Percentiles rank a stretch among this genome's conserved stretches.
These are phyloP conservation scores for Ambrosia hybrid DNA, from an alignment of 140 eudicot genomes.

Conservation along the genomic window DNA sequence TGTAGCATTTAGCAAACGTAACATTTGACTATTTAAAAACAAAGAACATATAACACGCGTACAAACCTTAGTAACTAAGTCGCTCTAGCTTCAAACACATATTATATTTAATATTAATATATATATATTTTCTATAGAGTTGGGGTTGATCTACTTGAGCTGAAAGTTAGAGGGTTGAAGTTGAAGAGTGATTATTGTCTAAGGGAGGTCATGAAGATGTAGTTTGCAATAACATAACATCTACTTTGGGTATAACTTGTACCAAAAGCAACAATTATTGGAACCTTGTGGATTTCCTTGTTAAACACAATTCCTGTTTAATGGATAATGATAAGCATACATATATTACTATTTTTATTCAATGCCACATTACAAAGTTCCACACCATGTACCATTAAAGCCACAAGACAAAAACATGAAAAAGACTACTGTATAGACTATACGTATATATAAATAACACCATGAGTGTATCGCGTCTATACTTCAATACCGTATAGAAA, in stretches of 20 bases:
- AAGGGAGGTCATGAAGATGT: constrained; percentile 23
- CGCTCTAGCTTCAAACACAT: not conserved
- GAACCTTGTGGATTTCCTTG: constrained; percentile 5
- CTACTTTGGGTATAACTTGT: constrained; percentile 33
- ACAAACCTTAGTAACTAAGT: not conserved
- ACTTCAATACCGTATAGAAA: not conserved
- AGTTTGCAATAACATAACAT: constrained; percentile 35
- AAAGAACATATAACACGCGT: not conserved
- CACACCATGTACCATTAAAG: constrained; percentile 18
- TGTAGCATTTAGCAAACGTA: not conserved
- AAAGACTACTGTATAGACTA: not conserved
- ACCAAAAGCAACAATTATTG: constrained; percentile 41
- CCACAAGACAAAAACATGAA: constrained; percentile 16
- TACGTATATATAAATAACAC: not conserved
- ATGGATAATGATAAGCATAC: constrained; percentile 27
- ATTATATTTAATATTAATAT: not conserved
- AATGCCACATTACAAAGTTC: constrained; percentile 35
- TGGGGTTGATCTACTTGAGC: constrained; percentile 9
- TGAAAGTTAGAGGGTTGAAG: constrained; percentile 24
- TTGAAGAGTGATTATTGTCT: constrained; percentile 8
- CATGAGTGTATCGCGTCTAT: not conserved
- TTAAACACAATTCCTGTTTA: constrained; percentile 27
- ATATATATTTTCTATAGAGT: not conserved
- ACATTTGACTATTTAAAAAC: not conserved
- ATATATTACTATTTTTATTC: constrained; percentile 14